Base-by-base conservation (phyloP, 1,139 yeast genomes). In the Lodderomyces oxycetoniae region DNA sequence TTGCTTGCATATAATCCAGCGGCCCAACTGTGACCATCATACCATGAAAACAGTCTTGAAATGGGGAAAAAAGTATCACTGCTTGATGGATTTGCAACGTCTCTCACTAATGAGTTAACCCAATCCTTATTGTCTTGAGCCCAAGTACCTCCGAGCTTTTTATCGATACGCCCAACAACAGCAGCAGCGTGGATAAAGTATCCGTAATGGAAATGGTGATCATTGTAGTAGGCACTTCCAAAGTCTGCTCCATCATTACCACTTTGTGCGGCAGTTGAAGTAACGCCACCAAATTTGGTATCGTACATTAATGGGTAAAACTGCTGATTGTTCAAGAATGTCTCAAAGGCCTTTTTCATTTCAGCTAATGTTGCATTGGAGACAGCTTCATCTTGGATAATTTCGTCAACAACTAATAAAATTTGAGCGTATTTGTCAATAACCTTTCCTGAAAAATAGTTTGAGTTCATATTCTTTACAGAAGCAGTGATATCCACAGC, bases 11-110 rank as follows among this genome's bases (percentile, higher is more conserved):
- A 79, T 42, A 84, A 61, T 12, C 95, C 94, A 38, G 74, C 74
- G 5, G 94, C 93, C 88, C 91, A 84, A 2, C 93, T 81, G 55
- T 85, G 94, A 21, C 95, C 95, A 30, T 71, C 69, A 59, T 61
- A 85, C 86, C 85, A 85, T 54, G 83, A 91, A 57, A 84, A 85
- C 69, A 70, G 71, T 52, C 94, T 71, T 31, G 74, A 81, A 11
- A 77, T 83, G 3, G 95, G 94, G 77, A 82, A 85, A 52, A 70
- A 71, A 2, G 63, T 36, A 52, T 83, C 93, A 3, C 62, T 63
- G 21, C 38, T 54, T 38, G 79, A 71, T 21, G 88, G 93, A 48
- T 84, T 83, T 25, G 89, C 87, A 36, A 80, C 87, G 52, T 84
- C 93, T 53, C 93, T 73, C 1, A 61, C 66, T 28, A 53, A 41